Conservation (phyloP, 2,329 filamentous ascomycete species). For the Talaromyces amestolkiae region DNA sequence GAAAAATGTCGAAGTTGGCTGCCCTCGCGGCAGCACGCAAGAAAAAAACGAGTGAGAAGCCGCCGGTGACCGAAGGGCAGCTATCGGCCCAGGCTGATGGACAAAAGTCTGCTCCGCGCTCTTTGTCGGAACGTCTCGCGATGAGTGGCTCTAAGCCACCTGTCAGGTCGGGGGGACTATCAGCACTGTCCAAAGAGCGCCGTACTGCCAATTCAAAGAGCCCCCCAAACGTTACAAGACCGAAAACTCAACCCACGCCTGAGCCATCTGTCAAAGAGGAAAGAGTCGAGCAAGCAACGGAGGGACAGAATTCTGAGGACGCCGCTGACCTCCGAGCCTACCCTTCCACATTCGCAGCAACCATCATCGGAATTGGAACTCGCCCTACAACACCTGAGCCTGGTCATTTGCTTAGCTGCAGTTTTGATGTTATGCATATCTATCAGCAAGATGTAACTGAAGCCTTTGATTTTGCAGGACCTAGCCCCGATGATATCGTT, state of each 20-base stretch:
- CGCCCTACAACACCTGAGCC: constrained; percentile 30
- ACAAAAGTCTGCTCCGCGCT: constrained; percentile 20
- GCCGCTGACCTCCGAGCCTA: constrained; percentile 39
- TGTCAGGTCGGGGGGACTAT: constrained; percentile 26
- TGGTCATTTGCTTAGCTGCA: constrained; percentile 33
- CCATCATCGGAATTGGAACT: constrained; percentile 36
- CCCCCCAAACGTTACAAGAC: constrained; percentile 9
- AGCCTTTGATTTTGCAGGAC: constrained; percentile 67
- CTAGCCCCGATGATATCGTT: constrained; percentile 89
- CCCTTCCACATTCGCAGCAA: constrained; percentile 53
- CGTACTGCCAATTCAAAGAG: constrained; percentile 23
- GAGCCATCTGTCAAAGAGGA: constrained; percentile 14
- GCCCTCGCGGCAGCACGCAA: constrained; percentile 82
- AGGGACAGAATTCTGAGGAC: constrained; percentile 21
- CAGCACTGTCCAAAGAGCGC: constrained; percentile 23
- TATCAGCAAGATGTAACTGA: constrained; percentile 43
- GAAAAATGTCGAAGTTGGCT: constrained; percentile 85
- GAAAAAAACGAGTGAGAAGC: constrained; percentile 71
- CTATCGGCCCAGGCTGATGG: not conserved
- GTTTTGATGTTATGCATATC: constrained; percentile 36
- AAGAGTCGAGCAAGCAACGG: constrained; percentile 10
- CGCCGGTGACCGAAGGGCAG: not conserved
- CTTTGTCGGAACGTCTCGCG: constrained; percentile 41
- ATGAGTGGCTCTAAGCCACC: constrained; percentile 19
- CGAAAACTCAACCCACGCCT: not conserved